A percentile compares a stretch with the other conserved stretches of the same genome.
These are phyloP conservation scores for Globisporangium cystogenes DNA, from an alignment of 352 stramenopile species.

Conservation along the genomic window DNA sequence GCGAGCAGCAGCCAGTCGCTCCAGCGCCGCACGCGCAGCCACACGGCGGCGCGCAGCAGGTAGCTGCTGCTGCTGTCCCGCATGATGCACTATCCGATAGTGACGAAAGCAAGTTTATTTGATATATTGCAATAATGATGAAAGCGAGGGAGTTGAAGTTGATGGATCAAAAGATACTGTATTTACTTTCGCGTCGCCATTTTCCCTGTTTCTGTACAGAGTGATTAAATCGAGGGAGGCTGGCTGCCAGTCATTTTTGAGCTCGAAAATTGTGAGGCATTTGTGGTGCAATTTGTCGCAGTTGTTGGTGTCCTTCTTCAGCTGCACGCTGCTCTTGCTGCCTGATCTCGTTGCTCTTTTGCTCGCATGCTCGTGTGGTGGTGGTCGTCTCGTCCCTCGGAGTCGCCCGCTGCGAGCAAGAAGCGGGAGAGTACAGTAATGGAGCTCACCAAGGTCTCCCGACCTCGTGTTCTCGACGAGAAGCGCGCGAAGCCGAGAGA, in stretches of 20 bases:
- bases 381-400: too few relatives aligned
- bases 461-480: neutral
- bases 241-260: neutral
- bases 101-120: neutral
- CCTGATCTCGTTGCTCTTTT: too few relatives aligned
- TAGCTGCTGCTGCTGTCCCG: neutral
- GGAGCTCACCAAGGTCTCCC: too few relatives aligned
- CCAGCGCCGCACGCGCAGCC: constrained; percentile 37
- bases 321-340: neutral
- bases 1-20: constrained; percentile 33
- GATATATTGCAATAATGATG: too few relatives aligned
- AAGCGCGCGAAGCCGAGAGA: neutral
- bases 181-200: neutral
- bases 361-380: too few relatives aligned
- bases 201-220: too few relatives aligned
- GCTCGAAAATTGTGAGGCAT: too few relatives aligned
- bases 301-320: neutral
- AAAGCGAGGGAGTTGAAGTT: neutral
- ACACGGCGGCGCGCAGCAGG: constrained; percentile 24
- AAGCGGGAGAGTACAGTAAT: too few relatives aligned
- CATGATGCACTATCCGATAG: neutral
- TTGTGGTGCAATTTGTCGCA: neutral
- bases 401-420: too few relatives aligned
- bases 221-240: neutral
- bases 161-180: neutral